These are phyloP conservation scores for Papiliotrema nemorosa DNA, from an alignment of 1,284 basidiomycete species.

Conservation along the genomic window DNA sequence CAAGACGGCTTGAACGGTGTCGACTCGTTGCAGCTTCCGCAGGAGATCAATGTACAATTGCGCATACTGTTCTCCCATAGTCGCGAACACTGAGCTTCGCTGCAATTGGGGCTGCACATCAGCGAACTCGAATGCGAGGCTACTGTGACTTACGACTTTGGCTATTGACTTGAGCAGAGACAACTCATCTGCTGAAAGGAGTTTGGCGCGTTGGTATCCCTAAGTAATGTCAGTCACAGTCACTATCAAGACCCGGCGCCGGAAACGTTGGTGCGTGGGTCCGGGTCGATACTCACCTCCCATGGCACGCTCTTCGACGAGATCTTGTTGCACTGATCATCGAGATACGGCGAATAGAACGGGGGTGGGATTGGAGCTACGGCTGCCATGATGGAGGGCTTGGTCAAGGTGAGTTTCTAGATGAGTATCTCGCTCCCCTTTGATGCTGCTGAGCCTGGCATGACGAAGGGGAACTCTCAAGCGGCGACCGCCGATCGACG, in stretches of 20 bases:
- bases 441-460: background rate
- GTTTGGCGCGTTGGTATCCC: conserved; percentile 93
- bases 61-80: conserved; percentile 77
- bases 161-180: conserved; percentile 86
- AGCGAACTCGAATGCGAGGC: background rate
- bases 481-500: background rate
- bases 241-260: too few species aligned
- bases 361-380: conserved; percentile 66
- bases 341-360: conserved; percentile 75
- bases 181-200: conserved; percentile 84
- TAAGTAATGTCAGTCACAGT: conserved; percentile 33
- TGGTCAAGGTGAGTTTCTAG: background rate
- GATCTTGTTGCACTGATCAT: conserved; percentile 82
- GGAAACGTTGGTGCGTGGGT: background rate
- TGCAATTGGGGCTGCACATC: conserved; percentile 59
- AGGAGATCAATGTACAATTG: conserved; percentile 85
- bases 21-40: conserved; percentile 86
- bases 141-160: conserved; percentile 52
- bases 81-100: conserved; percentile 68
- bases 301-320: conserved; percentile 88
- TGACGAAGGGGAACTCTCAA: background rate
- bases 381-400: conserved; percentile 21
- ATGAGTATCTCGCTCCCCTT: background rate
- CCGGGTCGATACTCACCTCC: conserved; percentile 65
- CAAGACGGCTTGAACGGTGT: conserved; percentile 90